Base-by-base conservation (phyloP, 163 green algal species). In the Chlamydomonas reinhardtii region DNA sequence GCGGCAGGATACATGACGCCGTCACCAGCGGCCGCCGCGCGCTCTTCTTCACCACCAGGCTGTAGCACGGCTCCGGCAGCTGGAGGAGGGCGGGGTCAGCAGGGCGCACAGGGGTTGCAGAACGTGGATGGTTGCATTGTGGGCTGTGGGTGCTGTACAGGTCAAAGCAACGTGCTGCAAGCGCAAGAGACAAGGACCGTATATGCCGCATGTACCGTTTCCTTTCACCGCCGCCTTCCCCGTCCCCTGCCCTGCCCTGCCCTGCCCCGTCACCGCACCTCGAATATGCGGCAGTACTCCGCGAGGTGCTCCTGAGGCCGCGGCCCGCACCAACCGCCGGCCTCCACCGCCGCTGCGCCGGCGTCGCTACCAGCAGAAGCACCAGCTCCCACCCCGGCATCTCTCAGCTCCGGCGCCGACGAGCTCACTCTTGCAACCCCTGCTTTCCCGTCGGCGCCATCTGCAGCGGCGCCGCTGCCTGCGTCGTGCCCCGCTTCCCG, bases 61-160 rank as follows among this genome's bases (percentile, higher is more conserved):
- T 84, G 84, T 89, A 89, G 75, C 84, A 89, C 2, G 84, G 84
- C 68, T 82, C 84, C 14, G 83, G 83, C 16, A 89, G 39, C 83
- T 89, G 74, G 31, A 22, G 64, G 65, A 27, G 39, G 52, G 52
- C 31, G 73, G 32, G 48, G 25, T n/a, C n/a, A 52, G 27, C 6
- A 15, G 35, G 74, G 54, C 35, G 54, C n/a, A n/a, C n/a, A n/a
- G n/a, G n/a, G n/a, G n/a, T n/a, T n/a, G n/a, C n/a, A n/a, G n/a
- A n/a, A n/a, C n/a, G n/a, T n/a, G n/a, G n/a, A n/a, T n/a, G n/a
- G n/a, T n/a, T n/a, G n/a, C n/a, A n/a, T n/a, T n/a, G n/a, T n/a
- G n/a, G n/a, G n/a, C n/a, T n/a, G n/a, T n/a, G n/a, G n/a, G n/a
- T n/a, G n/a, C n/a, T n/a, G n/a, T n/a, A n/a, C n/a, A n/a, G n/a